Conservation (phyloP, 257 asterid species). For the Plantago major region DNA sequence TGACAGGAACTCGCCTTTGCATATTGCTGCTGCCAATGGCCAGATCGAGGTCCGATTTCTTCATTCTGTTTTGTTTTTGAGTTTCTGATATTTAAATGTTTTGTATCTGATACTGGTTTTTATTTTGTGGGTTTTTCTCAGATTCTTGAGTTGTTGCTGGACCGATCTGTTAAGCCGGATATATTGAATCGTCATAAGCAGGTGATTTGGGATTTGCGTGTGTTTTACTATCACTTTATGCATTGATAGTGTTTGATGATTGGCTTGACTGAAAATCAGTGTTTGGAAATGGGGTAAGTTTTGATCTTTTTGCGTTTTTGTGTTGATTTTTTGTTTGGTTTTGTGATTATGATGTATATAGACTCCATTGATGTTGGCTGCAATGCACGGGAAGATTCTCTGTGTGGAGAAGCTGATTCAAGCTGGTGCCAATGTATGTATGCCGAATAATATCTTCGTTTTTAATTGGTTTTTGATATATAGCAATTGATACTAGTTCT, state of each 20-base stretch:
- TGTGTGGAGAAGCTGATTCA: conserved; percentile 79
- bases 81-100: neutral
- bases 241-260: neutral
- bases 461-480: neutral
- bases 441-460: conserved; percentile 3
- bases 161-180: conserved; percentile 76
- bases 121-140: conserved; percentile 27
- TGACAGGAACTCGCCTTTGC: conserved; percentile 78
- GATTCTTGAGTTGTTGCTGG: conserved; percentile 73
- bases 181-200: conserved; percentile 76
- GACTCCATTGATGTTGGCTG: conserved; percentile 99
- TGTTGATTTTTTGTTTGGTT: conserved; percentile 6
- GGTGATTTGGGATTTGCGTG: conserved; percentile 26
- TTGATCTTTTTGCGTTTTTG: conserved; percentile 9
- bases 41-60: conserved; percentile 76
- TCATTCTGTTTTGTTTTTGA: neutral
- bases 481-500: neutral
- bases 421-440: conserved; percentile 87
- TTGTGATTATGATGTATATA: conserved; percentile 33
- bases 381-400: conserved; percentile 93
- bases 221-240: neutral
- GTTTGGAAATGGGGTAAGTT: neutral
- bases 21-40: conserved; percentile 96
- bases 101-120: neutral
- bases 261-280: neutral